Percentiles rank a stretch among this genome's conserved stretches.
These are phyloP conservation scores for Talaromyces nanjingensis DNA, from an alignment of 495 filamentous ascomycete species.

Conservation along the genomic window DNA sequence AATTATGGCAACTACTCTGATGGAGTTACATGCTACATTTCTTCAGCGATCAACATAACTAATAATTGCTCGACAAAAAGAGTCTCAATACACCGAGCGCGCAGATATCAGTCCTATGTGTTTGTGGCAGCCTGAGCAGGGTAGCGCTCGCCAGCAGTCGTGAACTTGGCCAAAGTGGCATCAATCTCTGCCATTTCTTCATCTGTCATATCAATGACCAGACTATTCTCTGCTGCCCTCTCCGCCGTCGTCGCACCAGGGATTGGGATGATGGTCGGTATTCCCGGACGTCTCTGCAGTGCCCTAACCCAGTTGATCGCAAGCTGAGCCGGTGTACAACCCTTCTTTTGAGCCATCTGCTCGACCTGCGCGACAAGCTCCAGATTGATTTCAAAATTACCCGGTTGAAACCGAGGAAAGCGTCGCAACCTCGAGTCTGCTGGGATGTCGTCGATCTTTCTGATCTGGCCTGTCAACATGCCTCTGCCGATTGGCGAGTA, in stretches of 20 bases:
- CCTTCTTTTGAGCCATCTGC: slow-evolving; percentile 56
- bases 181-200: slow-evolving; percentile 47
- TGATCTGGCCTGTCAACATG: slow-evolving; percentile 41
- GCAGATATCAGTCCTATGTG: neutral
- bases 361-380: slow-evolving; percentile 53
- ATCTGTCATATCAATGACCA: slow-evolving; percentile 37
- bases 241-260: slow-evolving; percentile 52
- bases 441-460: slow-evolving; percentile 38
- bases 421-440: slow-evolving; percentile 10
- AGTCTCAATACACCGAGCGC: no score
- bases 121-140: slow-evolving; percentile 18
- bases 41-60: no score
- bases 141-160: slow-evolving; percentile 36
- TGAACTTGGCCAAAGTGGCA: slow-evolving; percentile 11
- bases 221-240: slow-evolving; percentile 44
- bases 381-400: slow-evolving; percentile 60
- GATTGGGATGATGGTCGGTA: slow-evolving; percentile 63
- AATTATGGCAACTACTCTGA: neutral
- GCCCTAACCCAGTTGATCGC: slow-evolving; percentile 58
- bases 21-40: neutral
- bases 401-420: slow-evolving; percentile 60
- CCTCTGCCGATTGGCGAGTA: slow-evolving; percentile 43
- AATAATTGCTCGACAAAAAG: no score
- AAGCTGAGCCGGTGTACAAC: slow-evolving; percentile 59
- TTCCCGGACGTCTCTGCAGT: slow-evolving; percentile 37